phyloP scores from a whole-genome alignment of 768 basidiomycete species.

The Gloeopeniophorella convolvens region DNA sequence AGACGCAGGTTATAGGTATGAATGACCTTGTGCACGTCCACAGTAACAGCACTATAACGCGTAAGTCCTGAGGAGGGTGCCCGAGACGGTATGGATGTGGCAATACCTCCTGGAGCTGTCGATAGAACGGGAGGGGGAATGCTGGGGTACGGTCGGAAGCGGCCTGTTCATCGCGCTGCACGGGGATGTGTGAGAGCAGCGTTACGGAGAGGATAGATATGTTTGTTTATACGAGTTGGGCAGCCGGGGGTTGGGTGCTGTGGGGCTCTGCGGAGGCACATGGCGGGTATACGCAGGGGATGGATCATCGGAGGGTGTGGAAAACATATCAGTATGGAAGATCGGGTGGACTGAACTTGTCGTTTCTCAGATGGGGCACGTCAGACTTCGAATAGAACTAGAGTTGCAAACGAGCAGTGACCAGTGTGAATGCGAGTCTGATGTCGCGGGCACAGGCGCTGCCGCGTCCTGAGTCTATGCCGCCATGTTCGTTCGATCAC shows the following conservation, averaged over 20 bases:
- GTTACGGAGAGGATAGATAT: constrained; percentile 2
- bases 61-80: background rate
- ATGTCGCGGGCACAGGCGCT: background rate
- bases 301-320: background rate
- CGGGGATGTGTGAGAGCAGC: background rate
- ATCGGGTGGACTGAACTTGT: background rate
- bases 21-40: constrained; percentile 7
- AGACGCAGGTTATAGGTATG: constrained; percentile 8
- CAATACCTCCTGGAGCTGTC: background rate
- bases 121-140: background rate
- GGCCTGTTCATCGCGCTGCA: background rate
- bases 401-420: too few species aligned
- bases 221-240: background rate
- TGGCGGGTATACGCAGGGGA: constrained; percentile 8
- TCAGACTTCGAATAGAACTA: too few species aligned
- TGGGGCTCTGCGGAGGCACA: background rate
- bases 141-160: constrained; percentile 6
- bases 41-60: background rate
- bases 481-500: constrained; percentile 16
- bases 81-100: background rate
- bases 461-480: background rate
- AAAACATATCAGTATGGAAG: background rate
- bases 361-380: too few species aligned
- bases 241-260: background rate
- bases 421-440: too few species aligned